These are phyloP conservation scores for Rhizopus arrhizus DNA, from an alignment of 371 early-diverging fungal genomes.

Conservation along the genomic window DNA sequence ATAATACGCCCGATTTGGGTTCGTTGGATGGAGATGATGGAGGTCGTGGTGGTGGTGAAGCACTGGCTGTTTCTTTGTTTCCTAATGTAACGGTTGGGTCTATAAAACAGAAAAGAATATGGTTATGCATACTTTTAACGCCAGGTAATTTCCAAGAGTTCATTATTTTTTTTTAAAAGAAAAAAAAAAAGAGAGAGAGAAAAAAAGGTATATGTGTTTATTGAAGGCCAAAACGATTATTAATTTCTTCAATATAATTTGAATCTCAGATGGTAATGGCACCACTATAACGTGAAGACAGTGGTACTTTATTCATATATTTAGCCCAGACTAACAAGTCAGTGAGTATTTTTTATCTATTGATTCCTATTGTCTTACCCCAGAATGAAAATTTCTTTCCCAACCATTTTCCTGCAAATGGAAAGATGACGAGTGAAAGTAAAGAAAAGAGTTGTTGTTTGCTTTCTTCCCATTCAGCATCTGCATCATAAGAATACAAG, in stretches of 20 bases:
- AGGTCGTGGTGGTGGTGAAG: constrained; percentile 18
- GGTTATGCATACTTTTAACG: constrained; percentile 33
- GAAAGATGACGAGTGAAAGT: constrained; percentile 62
- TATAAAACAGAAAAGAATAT: too few relatives aligned
- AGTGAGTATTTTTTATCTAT: not conserved
- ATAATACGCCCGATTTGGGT: constrained; percentile 68
- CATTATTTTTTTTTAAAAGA: constrained; percentile 16
- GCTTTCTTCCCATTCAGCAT: constrained; percentile 68
- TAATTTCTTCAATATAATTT: not conserved
- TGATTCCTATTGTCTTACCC: constrained; percentile 37
- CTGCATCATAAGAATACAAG: constrained; percentile 50
- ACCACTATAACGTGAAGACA: not conserved
- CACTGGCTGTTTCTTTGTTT: constrained; percentile 1
- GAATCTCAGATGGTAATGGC: not conserved
- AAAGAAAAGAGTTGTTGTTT: constrained; percentile 58
- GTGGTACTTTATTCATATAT: constrained; percentile 15
- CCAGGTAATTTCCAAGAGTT: constrained; percentile 50
- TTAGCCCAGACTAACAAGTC: constrained; percentile 28
- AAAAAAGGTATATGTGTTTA: too few relatives aligned
- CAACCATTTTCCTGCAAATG: constrained; percentile 61
- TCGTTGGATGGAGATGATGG: constrained; percentile 19
- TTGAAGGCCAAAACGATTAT: not conserved
- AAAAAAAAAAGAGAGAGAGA: constrained; percentile 1
- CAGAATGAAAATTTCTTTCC: constrained; percentile 63
- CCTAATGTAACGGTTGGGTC: not conserved